phyloP scores from a whole-genome alignment of 1,284 basidiomycete genomes.

The Caloboletus inedulis region DNA sequence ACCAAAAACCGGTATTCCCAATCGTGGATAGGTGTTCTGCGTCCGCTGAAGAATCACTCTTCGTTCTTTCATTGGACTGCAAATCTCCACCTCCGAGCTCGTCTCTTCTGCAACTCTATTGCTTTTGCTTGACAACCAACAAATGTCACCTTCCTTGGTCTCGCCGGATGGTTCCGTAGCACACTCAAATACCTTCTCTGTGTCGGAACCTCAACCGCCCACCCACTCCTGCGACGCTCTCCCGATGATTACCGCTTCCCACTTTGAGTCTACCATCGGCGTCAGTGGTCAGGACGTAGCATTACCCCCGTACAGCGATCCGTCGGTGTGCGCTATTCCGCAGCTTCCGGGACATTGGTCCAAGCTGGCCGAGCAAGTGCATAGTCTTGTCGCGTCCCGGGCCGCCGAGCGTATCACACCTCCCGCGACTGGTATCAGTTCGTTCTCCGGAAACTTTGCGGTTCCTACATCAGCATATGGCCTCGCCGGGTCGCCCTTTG shows the following conservation, averaged over 20 bases:
- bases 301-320: conserved; percentile 15
- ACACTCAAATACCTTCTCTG: conserved; percentile 29
- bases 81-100: conserved; percentile 25
- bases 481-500: conserved; percentile 19
- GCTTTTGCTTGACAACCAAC: conserved; percentile 29
- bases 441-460: conserved; percentile 6
- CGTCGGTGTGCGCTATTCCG: conserved; percentile 14
- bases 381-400: conserved; percentile 3
- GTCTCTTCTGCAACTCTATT: conserved; percentile 22
- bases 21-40: conserved; percentile 13
- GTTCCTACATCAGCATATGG: conserved; percentile 5
- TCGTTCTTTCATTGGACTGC: conserved; percentile 28
- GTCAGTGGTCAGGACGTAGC: conserved; percentile 20
- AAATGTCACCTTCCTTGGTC: conserved; percentile 33
- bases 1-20: conserved; percentile 21
- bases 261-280: conserved; percentile 15
- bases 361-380: conserved; percentile 8
- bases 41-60: conserved; percentile 14
- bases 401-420: conserved; percentile 2
- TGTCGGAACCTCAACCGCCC: not conserved
- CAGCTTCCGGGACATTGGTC: conserved; percentile 5
- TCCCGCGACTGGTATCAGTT: not conserved
- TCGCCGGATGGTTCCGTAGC: not conserved
- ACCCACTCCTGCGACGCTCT: conserved; percentile 2
- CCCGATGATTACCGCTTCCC: conserved; percentile 21